Evolutionary conservation across 768 basidiomycete genomes (phyloP).

Genomic region (Coprinellus micaceus): DNA sequence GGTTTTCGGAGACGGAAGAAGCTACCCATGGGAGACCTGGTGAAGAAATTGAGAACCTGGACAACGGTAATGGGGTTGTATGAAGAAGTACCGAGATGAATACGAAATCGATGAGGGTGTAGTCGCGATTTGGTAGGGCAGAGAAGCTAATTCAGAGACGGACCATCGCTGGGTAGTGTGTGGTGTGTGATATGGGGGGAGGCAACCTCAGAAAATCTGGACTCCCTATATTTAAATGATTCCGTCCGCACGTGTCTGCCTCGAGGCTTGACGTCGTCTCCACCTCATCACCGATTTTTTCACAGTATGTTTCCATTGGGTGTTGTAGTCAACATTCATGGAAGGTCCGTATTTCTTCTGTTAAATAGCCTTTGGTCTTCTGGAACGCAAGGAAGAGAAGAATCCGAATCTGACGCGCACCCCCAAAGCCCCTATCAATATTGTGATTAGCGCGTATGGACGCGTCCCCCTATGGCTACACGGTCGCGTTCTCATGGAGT

Average conservation of each 20-base stretch:
- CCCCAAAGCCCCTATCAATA: neutral
- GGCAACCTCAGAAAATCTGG: neutral
- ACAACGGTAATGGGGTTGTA: neutral
- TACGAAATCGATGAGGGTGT: neutral
- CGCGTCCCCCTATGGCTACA: neutral
- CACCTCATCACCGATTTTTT: slow-evolving; percentile 1
- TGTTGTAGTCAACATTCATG: neutral
- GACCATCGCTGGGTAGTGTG: neutral
- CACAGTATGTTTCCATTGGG: neutral
- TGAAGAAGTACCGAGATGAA: slow-evolving; percentile 1
- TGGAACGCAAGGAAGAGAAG: neutral
- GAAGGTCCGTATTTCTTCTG: neutral
- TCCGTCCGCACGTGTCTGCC: neutral
- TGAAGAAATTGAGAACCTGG: neutral
- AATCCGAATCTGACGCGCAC: too few relatives aligned
- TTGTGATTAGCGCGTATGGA: neutral
- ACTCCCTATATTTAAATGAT: neutral
- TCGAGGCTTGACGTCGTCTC: slow-evolving; percentile 2
- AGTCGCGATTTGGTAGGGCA: neutral
- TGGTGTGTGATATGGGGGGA: neutral
- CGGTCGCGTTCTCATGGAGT: neutral
- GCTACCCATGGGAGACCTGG: neutral
- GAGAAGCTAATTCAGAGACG: neutral
- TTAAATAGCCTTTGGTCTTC: neutral
- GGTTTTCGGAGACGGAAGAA: neutral